A percentile compares a stretch with the other conserved stretches of the same genome.
phyloP scores from a whole-genome alignment of 2,329 filamentous ascomycete species.

The Seiridium unicorne region DNA sequence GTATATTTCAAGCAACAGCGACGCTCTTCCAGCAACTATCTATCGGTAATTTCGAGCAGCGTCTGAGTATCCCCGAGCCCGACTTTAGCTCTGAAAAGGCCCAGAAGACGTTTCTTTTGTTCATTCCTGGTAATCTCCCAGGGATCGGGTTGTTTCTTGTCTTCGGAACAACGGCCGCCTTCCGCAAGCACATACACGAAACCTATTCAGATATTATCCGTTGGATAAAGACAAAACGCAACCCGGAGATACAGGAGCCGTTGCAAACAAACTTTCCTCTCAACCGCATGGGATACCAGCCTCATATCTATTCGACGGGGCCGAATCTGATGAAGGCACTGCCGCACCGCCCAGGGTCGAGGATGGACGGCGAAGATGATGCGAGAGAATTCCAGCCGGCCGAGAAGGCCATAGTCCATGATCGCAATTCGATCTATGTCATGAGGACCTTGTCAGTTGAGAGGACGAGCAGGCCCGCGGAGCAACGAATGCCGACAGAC shows the following conservation, averaged over 20 bases:
- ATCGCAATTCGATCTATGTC: not conserved
- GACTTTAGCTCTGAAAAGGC: constrained; percentile 17
- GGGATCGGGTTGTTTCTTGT: constrained; percentile 19
- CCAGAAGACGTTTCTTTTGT: constrained; percentile 13
- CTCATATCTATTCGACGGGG: not conserved
- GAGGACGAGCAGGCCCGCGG: not conserved
- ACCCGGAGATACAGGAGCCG: not conserved
- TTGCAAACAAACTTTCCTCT: not conserved
- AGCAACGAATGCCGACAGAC: not conserved
- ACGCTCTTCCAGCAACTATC: constrained; percentile 13
- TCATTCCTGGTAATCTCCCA: constrained; percentile 20
- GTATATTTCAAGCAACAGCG: constrained; percentile 10
- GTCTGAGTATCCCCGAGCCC: constrained; percentile 3
- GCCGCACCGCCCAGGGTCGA: not conserved
- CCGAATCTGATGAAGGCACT: constrained; percentile 7
- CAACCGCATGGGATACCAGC: not conserved
- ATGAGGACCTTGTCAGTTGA: not conserved
- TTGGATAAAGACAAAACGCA: constrained; percentile 8
- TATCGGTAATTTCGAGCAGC: not conserved
- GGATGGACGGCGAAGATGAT: not conserved
- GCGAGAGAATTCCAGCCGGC: not conserved
- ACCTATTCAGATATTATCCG: not conserved
- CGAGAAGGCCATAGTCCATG: not conserved
- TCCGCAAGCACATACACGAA: constrained; percentile 14
- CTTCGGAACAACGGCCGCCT: constrained; percentile 20